Base-by-base conservation (phyloP, 805 yeast genomes). In the Yamadazyma insecticola region DNA sequence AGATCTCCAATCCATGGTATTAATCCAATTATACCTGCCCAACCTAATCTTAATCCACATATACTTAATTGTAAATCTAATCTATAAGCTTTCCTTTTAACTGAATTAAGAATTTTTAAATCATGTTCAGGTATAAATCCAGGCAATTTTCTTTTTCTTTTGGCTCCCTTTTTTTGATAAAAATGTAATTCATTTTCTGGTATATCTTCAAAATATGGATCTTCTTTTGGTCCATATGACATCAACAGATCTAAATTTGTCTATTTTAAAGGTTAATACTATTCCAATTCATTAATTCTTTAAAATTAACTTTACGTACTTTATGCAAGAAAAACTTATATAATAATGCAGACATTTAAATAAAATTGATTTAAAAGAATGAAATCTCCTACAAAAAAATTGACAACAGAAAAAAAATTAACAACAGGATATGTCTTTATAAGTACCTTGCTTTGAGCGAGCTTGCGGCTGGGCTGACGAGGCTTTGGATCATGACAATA, bases 11-110 rank as follows among this genome's bases (percentile, higher is more conserved):
- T 39, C 67, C 67, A 60, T 2, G 70, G 70, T 31, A 64, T 41
- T 10, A 64, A 43, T 5, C 69, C 70, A 29, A 64, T 57, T 18
- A 64, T 32, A 1, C 64, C 69, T 0, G 69, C 64, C 70, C 68
- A 63, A 4, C 70, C 70, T 6, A 63, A 30, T 24, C 69, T 44
- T 3, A 57, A 29, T 4, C 70, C 70, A 41, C 69, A 62, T 11
- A 62, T 15, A 30, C 63, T 55, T 38, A 63, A 48, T 37, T 57
- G 68, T 30, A 63, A 47, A 38, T 64, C 70, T 24, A 62, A 45
- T 14, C 65, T 41, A 35, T 63, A 63, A 7, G 70, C 69, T 33
- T 49, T 50, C 9, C 53, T 39, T 39, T 57, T 63, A 24, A 63
- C 63, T 1, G 61, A 51, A 22, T 60, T 47, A 25, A 64, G 47